A percentile compares a stretch with the other conserved stretches of the same genome.
Conservation (phyloP, 108 stramenopile genomes). For the Cyclotella atomus region DNA sequence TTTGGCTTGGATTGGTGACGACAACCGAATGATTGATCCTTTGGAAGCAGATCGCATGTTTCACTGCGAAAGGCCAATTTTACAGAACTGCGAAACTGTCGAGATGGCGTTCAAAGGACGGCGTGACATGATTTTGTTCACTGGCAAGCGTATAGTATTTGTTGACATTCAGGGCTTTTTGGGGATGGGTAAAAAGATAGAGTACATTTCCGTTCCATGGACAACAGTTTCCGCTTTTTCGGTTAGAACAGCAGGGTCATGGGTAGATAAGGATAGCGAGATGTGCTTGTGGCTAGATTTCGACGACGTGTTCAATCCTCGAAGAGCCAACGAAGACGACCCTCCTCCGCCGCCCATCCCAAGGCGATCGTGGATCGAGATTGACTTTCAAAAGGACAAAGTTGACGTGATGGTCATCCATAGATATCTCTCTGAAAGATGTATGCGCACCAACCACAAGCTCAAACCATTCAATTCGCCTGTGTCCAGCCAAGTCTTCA, state of each 20-base stretch:
- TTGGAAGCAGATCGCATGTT: slow-evolving; percentile 50
- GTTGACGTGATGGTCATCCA: slow-evolving; percentile 65
- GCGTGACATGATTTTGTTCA: slow-evolving; percentile 62
- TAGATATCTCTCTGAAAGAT: slow-evolving; percentile 57
- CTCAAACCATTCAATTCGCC: slow-evolving; percentile 38
- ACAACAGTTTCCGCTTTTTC: slow-evolving; percentile 53
- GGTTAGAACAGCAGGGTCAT: slow-evolving; percentile 56
- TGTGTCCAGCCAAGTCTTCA: slow-evolving; percentile 36
- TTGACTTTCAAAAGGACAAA: slow-evolving; percentile 76
- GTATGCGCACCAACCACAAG: slow-evolving; percentile 40
- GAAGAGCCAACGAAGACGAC: slow-evolving; percentile 47
- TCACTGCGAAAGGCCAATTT: slow-evolving; percentile 42
- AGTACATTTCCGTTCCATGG: slow-evolving; percentile 63
- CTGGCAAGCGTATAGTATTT: slow-evolving; percentile 58
- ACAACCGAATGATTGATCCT: slow-evolving; percentile 63
- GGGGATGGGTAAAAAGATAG: slow-evolving; percentile 58
- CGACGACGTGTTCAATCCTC: slow-evolving; percentile 56
- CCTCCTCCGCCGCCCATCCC: slow-evolving; percentile 64
- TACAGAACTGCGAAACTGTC: slow-evolving; percentile 63
- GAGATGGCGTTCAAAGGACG: slow-evolving; percentile 68
- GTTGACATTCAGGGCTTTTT: slow-evolving; percentile 67
- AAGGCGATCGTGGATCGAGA: slow-evolving; percentile 49
- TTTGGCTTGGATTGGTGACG: slow-evolving; percentile 59
- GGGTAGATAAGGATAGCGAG: slow-evolving; percentile 64
- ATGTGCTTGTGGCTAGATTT: slow-evolving; percentile 65